Evolutionary conservation across 1,139 yeast species (phyloP).

Genomic region (Scheffersomyces parashehatae): DNA sequence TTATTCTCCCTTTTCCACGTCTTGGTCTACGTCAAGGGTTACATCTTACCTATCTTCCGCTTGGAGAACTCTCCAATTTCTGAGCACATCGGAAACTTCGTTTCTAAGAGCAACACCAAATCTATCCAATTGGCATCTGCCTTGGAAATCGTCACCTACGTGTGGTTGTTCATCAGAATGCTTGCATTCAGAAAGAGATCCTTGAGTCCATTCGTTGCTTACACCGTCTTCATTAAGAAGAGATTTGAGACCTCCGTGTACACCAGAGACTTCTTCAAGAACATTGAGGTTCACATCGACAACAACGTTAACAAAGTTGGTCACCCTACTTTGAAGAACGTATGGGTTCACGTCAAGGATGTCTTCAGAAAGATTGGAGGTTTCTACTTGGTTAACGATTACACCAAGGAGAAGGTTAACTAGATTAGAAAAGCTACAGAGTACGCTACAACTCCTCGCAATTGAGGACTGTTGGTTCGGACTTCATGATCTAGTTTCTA

Average conservation of each 20-base stretch:
- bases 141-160: conserved; percentile 61
- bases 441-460: background rate
- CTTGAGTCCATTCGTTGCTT: conserved; percentile 58
- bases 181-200: conserved; percentile 66
- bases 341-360: conserved; percentile 62
- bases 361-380: conserved; percentile 37
- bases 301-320: conserved; percentile 54
- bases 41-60: conserved; percentile 66
- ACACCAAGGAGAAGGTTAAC: conserved; percentile 25
- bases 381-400: conserved; percentile 36
- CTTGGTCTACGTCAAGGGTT: conserved; percentile 63
- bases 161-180: conserved; percentile 52
- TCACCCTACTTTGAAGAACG: conserved; percentile 61
- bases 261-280: conserved; percentile 70
- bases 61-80: conserved; percentile 42
- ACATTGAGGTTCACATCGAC: conserved; percentile 73
- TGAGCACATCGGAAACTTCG: conserved; percentile 50
- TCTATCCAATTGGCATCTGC: conserved; percentile 73
- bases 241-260: conserved; percentile 77
- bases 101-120: conserved; percentile 63
- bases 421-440: conserved; percentile 1
- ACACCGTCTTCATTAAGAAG: conserved; percentile 68
- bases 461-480: background rate
- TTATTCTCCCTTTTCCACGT: conserved; percentile 75
- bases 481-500: background rate